Evolutionary conservation across 306 rosid species (phyloP).

Genomic region (Trifolium repens): DNA sequence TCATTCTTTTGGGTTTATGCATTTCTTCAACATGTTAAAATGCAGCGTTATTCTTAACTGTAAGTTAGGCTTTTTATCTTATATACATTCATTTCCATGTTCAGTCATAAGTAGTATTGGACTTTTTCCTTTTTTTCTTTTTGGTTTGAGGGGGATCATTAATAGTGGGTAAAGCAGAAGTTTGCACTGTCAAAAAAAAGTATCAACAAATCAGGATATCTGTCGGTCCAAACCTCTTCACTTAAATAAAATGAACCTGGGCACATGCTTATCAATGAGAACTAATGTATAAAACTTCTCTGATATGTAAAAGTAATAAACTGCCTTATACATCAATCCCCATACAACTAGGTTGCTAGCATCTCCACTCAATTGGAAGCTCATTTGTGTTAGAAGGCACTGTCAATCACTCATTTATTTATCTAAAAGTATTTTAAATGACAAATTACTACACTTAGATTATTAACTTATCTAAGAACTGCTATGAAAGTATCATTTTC

Average conservation of each 20-base stretch:
- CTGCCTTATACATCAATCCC: background rate
- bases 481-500: background rate
- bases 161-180: conserved; percentile 10
- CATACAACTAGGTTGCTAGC: background rate
- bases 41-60: background rate
- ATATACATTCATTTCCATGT: background rate
- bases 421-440: background rate
- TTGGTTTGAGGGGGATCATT: background rate
- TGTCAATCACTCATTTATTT: background rate
- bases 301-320: conserved; percentile 1
- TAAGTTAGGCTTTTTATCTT: conserved; percentile 10
- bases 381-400: background rate
- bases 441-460: background rate
- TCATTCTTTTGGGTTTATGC: background rate
- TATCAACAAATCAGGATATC: conserved; percentile 10
- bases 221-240: conserved; percentile 1
- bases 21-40: conserved; percentile 7
- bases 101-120: conserved; percentile 15
- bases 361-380: conserved; percentile 13
- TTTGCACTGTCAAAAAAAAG: background rate
- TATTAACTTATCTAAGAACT: background rate
- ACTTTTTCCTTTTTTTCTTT: background rate
- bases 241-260: background rate
- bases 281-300: background rate
- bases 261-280: background rate